Evolutionary conservation across 2,329 filamentous ascomycete genomes (phyloP).

Genomic region (Exophiala bonariae): DNA sequence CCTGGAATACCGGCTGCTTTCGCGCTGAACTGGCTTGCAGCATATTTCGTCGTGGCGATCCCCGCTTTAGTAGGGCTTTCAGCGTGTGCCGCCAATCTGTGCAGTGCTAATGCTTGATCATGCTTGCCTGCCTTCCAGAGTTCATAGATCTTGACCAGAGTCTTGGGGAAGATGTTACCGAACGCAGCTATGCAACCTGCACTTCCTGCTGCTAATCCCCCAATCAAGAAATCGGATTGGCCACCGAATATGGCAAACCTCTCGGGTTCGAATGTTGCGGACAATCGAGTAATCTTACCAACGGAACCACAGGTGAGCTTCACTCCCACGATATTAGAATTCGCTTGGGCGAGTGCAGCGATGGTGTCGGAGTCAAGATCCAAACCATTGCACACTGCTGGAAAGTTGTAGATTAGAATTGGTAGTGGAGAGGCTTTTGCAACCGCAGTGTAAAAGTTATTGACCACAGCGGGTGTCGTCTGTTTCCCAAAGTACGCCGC

Average conservation of each 20-base stretch:
- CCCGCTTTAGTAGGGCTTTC: constrained; percentile 67
- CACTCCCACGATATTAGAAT: constrained; percentile 61
- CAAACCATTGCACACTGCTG: constrained; percentile 66
- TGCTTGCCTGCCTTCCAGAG: constrained; percentile 60
- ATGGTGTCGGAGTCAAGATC: constrained; percentile 68
- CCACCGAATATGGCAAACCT: constrained; percentile 70
- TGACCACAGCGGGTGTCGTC: constrained; percentile 58
- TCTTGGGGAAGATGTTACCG: constrained; percentile 58
- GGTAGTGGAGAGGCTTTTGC: constrained; percentile 55
- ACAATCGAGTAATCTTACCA: constrained; percentile 60
- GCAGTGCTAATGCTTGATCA: constrained; percentile 60
- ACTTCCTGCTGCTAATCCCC: constrained; percentile 53
- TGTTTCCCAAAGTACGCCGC: constrained; percentile 66
- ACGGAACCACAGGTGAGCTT: constrained; percentile 66
- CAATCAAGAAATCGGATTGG: constrained; percentile 69
- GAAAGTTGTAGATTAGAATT: constrained; percentile 69
- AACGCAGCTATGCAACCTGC: constrained; percentile 60
- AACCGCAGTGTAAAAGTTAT: constrained; percentile 60
- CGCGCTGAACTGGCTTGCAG: constrained; percentile 61
- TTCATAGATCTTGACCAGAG: constrained; percentile 59
- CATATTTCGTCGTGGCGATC: constrained; percentile 69
- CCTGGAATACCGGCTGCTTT: constrained; percentile 59
- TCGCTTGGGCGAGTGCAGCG: constrained; percentile 50
- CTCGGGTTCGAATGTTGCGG: constrained; percentile 52
- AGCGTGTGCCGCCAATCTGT: constrained; percentile 63